These are phyloP conservation scores for Epicoccum sorghinum DNA, from an alignment of 2,329 filamentous ascomycete genomes.

Conservation along the genomic window DNA sequence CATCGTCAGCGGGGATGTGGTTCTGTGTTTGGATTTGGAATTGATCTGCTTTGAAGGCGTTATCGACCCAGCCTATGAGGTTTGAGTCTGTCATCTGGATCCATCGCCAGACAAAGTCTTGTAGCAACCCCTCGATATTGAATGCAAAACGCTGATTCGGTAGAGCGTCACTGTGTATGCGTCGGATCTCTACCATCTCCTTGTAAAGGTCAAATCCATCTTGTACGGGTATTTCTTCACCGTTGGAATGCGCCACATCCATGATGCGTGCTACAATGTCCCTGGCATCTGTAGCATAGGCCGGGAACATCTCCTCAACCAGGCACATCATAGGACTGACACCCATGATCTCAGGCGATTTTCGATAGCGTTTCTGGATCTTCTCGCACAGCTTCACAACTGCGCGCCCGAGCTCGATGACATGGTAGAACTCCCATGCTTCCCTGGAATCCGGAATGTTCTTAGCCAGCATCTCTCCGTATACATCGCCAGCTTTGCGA, in stretches of 20 bases:
- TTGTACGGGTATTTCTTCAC: slow-evolving; percentile 79
- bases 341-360: slow-evolving; percentile 86
- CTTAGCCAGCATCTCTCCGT: slow-evolving; percentile 77
- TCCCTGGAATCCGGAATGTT: slow-evolving; percentile 80
- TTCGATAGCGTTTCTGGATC: slow-evolving; percentile 90
- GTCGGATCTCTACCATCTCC: slow-evolving; percentile 82
- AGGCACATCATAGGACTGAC: slow-evolving; percentile 72
- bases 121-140: slow-evolving; percentile 82
- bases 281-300: slow-evolving; percentile 86
- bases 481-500: slow-evolving; percentile 77
- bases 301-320: slow-evolving; percentile 82
- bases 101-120: slow-evolving; percentile 96
- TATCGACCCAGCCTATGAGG: slow-evolving; percentile 82
- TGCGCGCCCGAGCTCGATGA: slow-evolving; percentile 85
- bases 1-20: slow-evolving; percentile 72
- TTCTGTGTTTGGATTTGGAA: slow-evolving; percentile 77
- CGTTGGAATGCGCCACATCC: slow-evolving; percentile 70
- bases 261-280: slow-evolving; percentile 85
- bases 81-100: slow-evolving; percentile 80
- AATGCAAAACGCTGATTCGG: slow-evolving; percentile 79
- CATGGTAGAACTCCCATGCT: slow-evolving; percentile 88
- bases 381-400: slow-evolving; percentile 85
- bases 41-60: slow-evolving; percentile 87
- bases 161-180: slow-evolving; percentile 77
- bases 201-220: slow-evolving; percentile 95